Percentiles rank a stretch among this genome's conserved stretches.
These are phyloP conservation scores for Cyclaneusma minus DNA, from an alignment of 2,329 filamentous ascomycete species.

Conservation along the genomic window DNA sequence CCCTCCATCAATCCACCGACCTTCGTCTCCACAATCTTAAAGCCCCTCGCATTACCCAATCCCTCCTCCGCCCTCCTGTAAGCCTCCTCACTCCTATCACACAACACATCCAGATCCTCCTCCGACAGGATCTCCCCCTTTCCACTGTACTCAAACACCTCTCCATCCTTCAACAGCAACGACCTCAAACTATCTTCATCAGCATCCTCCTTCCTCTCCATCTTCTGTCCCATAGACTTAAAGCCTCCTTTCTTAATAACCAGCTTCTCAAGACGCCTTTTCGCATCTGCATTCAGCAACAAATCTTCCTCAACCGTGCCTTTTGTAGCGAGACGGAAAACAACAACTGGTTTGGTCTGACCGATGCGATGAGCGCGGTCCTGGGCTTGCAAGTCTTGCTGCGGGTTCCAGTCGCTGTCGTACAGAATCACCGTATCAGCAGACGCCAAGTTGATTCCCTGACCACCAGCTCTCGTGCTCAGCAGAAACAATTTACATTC, in stretches of 20 bases:
- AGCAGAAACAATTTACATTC: constrained; percentile 67
- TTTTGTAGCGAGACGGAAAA: constrained; percentile 86
- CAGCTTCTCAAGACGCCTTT: constrained; percentile 80
- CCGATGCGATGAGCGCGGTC: constrained; percentile 92
- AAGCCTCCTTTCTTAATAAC: constrained; percentile 92
- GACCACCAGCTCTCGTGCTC: constrained; percentile 80
- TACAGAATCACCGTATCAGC: constrained; percentile 90
- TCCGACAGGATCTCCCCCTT: constrained; percentile 57
- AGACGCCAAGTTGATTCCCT: constrained; percentile 84
- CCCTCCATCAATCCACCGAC: constrained; percentile 21
- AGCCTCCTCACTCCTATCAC: constrained; percentile 50
- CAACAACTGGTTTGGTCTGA: constrained; percentile 78
- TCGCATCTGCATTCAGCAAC: constrained; percentile 76
- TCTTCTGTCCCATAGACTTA: constrained; percentile 49
- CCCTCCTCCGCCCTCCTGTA: constrained; percentile 64
- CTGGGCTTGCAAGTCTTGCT: constrained; percentile 92
- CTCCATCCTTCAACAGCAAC: constrained; percentile 56
- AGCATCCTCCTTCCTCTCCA: constrained; percentile 28
- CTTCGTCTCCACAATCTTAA: constrained; percentile 71
- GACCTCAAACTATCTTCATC: constrained; percentile 45
- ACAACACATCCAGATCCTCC: constrained; percentile 60
- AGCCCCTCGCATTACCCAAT: constrained; percentile 53
- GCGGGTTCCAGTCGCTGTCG: constrained; percentile 86
- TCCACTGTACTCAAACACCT: constrained; percentile 41
- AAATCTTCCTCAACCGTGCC: constrained; percentile 84